Evolutionary conservation across 2,329 filamentous ascomycete species (phyloP), one percentile per base, ranked within the genome.

Genomic region (Colletotrichum zoysiae): DNA sequence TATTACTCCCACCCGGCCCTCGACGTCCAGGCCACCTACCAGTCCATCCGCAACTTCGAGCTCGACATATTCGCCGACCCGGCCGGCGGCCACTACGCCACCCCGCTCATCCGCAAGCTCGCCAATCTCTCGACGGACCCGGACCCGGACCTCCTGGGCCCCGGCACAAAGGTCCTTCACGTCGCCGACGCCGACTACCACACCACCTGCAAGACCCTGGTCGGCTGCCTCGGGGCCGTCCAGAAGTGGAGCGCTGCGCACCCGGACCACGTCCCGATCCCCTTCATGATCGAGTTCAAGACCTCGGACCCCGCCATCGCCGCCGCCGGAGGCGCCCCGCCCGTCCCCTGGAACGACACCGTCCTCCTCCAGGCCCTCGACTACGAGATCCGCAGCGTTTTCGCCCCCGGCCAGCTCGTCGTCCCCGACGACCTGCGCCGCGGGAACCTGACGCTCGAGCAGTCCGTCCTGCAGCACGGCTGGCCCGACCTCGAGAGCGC

Each of bases 201-300:
- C 73, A 76, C 80, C 33, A 79, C 82, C 26, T 87, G 85, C 78
- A 81, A 84, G 73, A 86, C 84, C 7, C 82, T 87, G 53, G 76
- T 82, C 14, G 78, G 79, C 26, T 87, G 85, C 71, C 79, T 87
- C 11, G 74, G 71, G 5, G 74, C 84, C 56, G 78, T 87, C 57
- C 84, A 82, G 75, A 71, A 59, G 9, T 87, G 85, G 85, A 82
- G 83, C 9, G 79, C 84, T 7, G 77, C 76, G 0, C 79, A 86
- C 73, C 82, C 79, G 0, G 73, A 76, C 23, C 84, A 86, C 67
- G 79, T 87, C 2, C 86, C 86, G 3, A 81, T 87, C 71, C 79
- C 83, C 18, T 81, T 87, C 75, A 84, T 87, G 77, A 80, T 86
- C 5, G 85, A 87, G 74, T 83, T 86, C 72, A 87, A 86, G 76